Conservation (phyloP, 164 flowering plant genomes). For the Liriodendron chinense region DNA sequence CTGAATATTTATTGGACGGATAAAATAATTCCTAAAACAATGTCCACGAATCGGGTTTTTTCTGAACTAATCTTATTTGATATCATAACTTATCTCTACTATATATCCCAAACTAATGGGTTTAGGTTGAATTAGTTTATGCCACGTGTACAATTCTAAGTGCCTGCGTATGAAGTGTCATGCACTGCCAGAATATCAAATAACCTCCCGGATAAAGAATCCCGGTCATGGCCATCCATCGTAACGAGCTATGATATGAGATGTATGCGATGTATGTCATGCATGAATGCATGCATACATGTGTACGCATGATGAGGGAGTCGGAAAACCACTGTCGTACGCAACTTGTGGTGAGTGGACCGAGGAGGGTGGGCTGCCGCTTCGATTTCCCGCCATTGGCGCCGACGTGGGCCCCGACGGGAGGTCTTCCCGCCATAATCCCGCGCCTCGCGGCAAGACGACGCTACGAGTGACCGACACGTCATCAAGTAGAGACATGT, state of each 20-base stretch:
- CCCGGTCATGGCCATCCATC: background rate
- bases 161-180: too few species aligned
- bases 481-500: background rate
- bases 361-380: conserved; percentile 2
- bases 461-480: background rate
- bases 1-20: too few species aligned
- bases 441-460: background rate
- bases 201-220: too few species aligned
- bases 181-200: too few species aligned
- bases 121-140: too few species aligned
- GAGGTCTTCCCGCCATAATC: background rate
- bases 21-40: too few species aligned
- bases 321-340: background rate
- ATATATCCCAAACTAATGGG: too few species aligned
- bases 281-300: background rate
- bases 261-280: too few species aligned
- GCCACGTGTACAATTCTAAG: too few species aligned
- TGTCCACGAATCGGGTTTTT: too few species aligned
- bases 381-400: background rate
- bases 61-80: too few species aligned
- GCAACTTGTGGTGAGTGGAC: background rate
- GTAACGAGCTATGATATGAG: background rate
- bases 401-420: background rate
- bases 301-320: background rate
- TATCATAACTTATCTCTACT: too few species aligned